A percentile compares a stretch with the other conserved stretches of the same genome.
Conservation (phyloP, 2,329 filamentous ascomycete species). For the Thermoascus crustaceus region DNA sequence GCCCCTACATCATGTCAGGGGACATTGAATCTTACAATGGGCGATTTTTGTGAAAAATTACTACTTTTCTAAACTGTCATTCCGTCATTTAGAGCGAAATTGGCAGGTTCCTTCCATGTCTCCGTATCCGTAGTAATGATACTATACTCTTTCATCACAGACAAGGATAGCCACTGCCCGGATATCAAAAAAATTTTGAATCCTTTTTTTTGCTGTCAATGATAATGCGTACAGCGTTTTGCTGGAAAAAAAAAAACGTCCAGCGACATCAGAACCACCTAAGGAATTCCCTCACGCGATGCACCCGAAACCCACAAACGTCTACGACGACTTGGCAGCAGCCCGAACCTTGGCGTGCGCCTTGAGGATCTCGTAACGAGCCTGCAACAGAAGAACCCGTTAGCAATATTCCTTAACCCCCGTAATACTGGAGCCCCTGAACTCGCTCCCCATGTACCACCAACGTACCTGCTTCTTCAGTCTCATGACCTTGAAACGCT, state of each 20-base stretch:
- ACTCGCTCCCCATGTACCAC: too few species aligned
- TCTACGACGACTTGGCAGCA: constrained; percentile 54
- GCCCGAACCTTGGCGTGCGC: constrained; percentile 87
- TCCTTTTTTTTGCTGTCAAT: constrained; percentile 35
- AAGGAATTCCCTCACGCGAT: constrained; percentile 36
- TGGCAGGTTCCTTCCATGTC: constrained; percentile 11
- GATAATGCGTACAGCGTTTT: constrained; percentile 35
- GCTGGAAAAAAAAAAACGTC: constrained; percentile 22
- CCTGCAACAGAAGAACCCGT: constrained; percentile 35
- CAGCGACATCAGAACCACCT: constrained; percentile 25
- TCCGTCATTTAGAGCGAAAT: constrained; percentile 11
- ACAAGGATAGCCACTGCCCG: constrained; percentile 14
- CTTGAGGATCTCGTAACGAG: constrained; percentile 95
- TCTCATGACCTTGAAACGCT: constrained; percentile 99
- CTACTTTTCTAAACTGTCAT: constrained; percentile 7
- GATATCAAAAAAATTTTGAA: constrained; percentile 37
- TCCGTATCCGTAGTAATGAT: constrained; percentile 10
- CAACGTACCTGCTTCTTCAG: constrained; percentile 90
- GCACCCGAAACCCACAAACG: constrained; percentile 32
- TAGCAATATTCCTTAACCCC: constrained; percentile 5
- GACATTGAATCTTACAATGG: background rate
- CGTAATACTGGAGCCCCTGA: background rate
- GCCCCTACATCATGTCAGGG: background rate
- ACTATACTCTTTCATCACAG: constrained; percentile 11
- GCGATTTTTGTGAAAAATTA: background rate